A percentile compares a stretch with the other conserved stretches of the same genome.
Conservation (phyloP, 495 filamentous ascomycete genomes). For the Jackrogersella multiformis region DNA sequence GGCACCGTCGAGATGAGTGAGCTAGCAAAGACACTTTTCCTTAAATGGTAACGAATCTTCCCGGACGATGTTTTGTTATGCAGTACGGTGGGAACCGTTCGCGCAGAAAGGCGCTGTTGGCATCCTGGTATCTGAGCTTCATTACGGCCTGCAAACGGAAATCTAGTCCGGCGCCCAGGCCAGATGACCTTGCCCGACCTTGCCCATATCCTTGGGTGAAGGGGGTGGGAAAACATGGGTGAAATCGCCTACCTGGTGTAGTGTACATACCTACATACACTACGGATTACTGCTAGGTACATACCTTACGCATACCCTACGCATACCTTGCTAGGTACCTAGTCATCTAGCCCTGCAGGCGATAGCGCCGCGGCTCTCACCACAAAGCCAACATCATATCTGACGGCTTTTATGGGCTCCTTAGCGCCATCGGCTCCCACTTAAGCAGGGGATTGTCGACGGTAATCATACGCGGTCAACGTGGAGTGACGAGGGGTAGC, state of each 20-base stretch:
- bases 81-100: slow-evolving; percentile 38
- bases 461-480: slow-evolving; percentile 44
- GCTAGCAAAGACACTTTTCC: slow-evolving; percentile 28
- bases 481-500: slow-evolving; percentile 45
- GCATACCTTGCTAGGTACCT: too few species aligned
- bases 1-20: slow-evolving; percentile 21
- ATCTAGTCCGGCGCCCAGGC: slow-evolving; percentile 41
- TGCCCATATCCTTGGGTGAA: slow-evolving; percentile 36
- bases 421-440: slow-evolving; percentile 44
- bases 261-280: too few species aligned
- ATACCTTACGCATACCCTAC: too few species aligned
- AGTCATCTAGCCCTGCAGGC: slow-evolving; percentile 38
- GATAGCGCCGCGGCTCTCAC: slow-evolving; percentile 42
- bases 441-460: slow-evolving; percentile 38
- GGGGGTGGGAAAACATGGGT: not conserved
- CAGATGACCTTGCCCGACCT: slow-evolving; percentile 39
- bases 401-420: slow-evolving; percentile 42
- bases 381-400: slow-evolving; percentile 41
- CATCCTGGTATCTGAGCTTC: slow-evolving; percentile 34
- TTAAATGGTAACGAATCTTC: slow-evolving; percentile 30
- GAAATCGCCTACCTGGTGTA: too few species aligned
- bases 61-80: slow-evolving; percentile 29
- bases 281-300: too few species aligned
- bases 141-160: slow-evolving; percentile 42
- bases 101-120: slow-evolving; percentile 28